Evolutionary conservation across 1,284 basidiomycete species (phyloP).

Genomic region (Athelia psychrophila): DNA sequence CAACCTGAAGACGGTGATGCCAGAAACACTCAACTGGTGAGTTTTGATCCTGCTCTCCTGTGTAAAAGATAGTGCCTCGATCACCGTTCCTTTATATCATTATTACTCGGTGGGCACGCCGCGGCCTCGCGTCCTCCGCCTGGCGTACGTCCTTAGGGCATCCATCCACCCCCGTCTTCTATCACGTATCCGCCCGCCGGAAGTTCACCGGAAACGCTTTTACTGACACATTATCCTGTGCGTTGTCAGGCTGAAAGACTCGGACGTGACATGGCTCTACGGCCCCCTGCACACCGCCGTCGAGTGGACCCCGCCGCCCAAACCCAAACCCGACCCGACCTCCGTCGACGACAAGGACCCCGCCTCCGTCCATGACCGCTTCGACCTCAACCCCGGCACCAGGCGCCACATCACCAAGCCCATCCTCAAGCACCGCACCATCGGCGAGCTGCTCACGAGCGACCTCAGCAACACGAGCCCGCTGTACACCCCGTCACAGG

Average conservation of each 20-base stretch:
- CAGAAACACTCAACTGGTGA: slow-evolving; percentile 98
- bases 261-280: slow-evolving; percentile 98
- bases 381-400: slow-evolving; percentile 34
- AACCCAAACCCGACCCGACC: slow-evolving; percentile 35
- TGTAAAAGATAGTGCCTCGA: neutral
- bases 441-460: slow-evolving; percentile 83
- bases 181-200: no score
- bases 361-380: slow-evolving; percentile 28
- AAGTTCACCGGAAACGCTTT: no score
- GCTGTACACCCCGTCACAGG: slow-evolving; percentile 46
- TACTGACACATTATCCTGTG: neutral
- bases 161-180: no score
- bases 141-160: no score
- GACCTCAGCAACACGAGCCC: slow-evolving; percentile 51
- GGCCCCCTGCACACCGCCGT: slow-evolving; percentile 93
- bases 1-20: slow-evolving; percentile 92
- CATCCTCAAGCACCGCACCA: slow-evolving; percentile 94
- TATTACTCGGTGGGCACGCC: no score
- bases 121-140: no score
- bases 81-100: no score
- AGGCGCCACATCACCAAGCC: slow-evolving; percentile 39
- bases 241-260: slow-evolving; percentile 99
- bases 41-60: slow-evolving; percentile 31
- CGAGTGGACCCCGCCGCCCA: slow-evolving; percentile 64
- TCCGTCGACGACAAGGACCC: slow-evolving; percentile 28